Base-by-base conservation (phyloP, 1,284 basidiomycete species). In the Malassezia nana region DNA sequence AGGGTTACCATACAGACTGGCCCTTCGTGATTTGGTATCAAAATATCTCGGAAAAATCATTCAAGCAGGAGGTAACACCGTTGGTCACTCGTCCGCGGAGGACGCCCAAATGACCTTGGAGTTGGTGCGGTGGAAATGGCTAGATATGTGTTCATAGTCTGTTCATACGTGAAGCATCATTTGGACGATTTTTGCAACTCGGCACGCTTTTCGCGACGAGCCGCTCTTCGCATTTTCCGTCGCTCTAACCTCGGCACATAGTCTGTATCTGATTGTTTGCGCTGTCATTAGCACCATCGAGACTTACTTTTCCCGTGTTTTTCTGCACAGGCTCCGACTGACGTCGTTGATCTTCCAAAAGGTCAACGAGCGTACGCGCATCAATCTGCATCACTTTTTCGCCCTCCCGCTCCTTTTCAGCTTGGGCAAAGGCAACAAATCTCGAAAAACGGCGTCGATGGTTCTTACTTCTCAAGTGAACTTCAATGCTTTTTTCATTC, bases 1-100 rank as follows among this genome's bases (percentile, higher is more conserved):
- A 3, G 70, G 70, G n/a, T 57, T 66, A 20, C 70, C 70, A 4
- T 71, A 62, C 53, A 60, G 70, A 9, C 57, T 63, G 9, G 62
- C 64, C 2, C 58, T 72, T 30, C 56, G 64, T 12, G 65, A 71
- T 20, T 46, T 72, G 13, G 63, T 66, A 16, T 50, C 59, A 8
- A 58, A 46, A 33, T 56, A 64, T 28, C 58, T 72, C 18, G 66
- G 66, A 42, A 64, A 60, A 44, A 59, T 66, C 39, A 72, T 72
- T 30, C 70, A 72, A 55, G 38, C 52, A 7, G 65, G 62, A 16
- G 60, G 60, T 9, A 60, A 58, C 3, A 52, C 44, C 8, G 46
- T 62, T 8, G 69, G 69, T 2, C 69, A 72, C 44, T 66, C 65
- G 20, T 65, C 66, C 26, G 46, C 62, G 16, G 69, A 72, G 31